Conservation (phyloP, 2,329 filamentous ascomycete genomes). For the Acephala macrosclerotiorum region DNA sequence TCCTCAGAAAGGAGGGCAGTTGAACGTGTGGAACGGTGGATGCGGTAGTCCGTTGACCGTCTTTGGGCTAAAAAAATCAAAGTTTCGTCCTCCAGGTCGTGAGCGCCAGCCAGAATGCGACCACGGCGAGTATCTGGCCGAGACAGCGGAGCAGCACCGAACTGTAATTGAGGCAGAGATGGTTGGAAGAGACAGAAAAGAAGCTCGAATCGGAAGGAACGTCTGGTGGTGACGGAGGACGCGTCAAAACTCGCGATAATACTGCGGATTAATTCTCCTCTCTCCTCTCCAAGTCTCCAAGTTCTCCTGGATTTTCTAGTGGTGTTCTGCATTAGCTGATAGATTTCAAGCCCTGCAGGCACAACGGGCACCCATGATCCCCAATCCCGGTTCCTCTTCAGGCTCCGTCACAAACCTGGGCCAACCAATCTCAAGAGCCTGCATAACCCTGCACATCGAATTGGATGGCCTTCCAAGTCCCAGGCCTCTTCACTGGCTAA, state of each 20-base stretch:
- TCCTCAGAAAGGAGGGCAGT: background rate
- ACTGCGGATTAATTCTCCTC: background rate
- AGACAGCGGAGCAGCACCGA: background rate
- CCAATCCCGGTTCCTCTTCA: background rate
- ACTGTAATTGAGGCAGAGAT: background rate
- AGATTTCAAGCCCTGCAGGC: background rate
- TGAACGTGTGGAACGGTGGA: constrained; percentile 9
- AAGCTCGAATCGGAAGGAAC: background rate
- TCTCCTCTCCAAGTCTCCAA: background rate
- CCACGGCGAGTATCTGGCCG: constrained; percentile 1
- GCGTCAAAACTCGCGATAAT: background rate
- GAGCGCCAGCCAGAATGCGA: constrained; percentile 6
- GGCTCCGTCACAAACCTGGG: background rate
- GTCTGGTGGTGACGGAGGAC: background rate
- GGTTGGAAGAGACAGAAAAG: background rate
- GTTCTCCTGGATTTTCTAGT: background rate
- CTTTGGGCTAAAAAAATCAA: constrained; percentile 2
- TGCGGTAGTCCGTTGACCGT: constrained; percentile 2
- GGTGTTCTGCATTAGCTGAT: constrained; percentile 1
- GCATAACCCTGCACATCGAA: background rate
- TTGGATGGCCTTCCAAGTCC: background rate
- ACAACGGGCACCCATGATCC: constrained; percentile 1
- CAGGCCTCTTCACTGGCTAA: background rate
- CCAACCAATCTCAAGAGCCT: background rate
- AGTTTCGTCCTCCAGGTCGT: background rate